phyloP scores from a whole-genome alignment of 164 flowering plant genomes.

The Stephania cephalantha region DNA sequence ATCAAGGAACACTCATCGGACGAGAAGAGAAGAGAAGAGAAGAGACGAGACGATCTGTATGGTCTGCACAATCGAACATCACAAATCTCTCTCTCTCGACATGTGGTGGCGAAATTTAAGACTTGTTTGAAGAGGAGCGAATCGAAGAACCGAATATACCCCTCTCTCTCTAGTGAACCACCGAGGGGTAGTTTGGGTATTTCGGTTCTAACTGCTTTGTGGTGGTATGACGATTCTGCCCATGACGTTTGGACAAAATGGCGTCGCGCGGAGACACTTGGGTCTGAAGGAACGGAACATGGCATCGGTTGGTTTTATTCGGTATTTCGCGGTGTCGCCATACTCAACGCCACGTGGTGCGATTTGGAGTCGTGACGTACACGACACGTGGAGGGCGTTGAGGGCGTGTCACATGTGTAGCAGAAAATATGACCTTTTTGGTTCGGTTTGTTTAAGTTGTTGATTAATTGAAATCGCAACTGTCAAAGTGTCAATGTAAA shows the following conservation, averaged over 20 bases:
- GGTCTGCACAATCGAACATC: neutral
- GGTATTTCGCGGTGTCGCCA: neutral
- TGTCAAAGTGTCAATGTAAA: neutral
- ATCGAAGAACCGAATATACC: constrained; percentile 42
- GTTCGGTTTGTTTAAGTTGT: neutral
- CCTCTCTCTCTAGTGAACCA: neutral
- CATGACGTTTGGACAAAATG: neutral
- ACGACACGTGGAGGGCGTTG: neutral
- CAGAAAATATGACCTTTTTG: neutral
- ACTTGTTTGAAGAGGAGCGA: constrained; percentile 18
- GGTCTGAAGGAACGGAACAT: neutral
- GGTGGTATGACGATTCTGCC: too few relatives aligned
- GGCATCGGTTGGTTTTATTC: neutral
- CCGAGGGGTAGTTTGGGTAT: neutral
- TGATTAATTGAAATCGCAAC: neutral
- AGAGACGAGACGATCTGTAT: neutral
- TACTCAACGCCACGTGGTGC: neutral
- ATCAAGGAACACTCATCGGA: neutral
- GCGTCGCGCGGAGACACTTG: neutral
- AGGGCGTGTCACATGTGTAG: neutral
- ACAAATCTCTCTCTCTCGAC: neutral
- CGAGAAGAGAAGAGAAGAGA: neutral
- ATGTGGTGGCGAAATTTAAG: constrained; percentile 2
- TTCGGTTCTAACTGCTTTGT: neutral
- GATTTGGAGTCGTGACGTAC: neutral